Base-by-base conservation (phyloP, 2,329 filamentous ascomycete species). In the Sarocladium oryzae region DNA sequence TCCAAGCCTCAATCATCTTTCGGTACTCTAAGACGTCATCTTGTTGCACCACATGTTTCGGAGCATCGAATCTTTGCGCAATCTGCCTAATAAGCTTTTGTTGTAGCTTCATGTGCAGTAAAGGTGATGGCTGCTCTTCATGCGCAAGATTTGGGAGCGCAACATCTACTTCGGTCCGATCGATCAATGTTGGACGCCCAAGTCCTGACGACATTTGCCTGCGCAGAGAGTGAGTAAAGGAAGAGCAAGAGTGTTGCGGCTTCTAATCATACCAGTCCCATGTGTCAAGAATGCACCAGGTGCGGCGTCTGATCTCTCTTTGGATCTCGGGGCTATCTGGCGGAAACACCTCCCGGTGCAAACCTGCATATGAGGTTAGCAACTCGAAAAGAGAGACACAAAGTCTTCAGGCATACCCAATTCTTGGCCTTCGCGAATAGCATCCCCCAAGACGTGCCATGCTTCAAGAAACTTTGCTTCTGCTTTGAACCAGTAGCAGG, bases 1-100 rank as follows among this genome's bases (percentile, higher is more conserved):
- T 64, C 66, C 73, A 78, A 2, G 59, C 59, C 23, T 75, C 65
- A n/a, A 74, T 63, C 2, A 65, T 66, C 1, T 26, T 35, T n/a
- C 54, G 66, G 37, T 70, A 67, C 50, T 63, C 61, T 36, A 58
- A 55, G 13, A 68, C 58, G 20, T 73, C 61, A 13, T 62, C 54
- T 1, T 62, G 56, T 2, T 52, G 49, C 8, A 55, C 54, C 7
- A 69, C 54, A 32, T 62, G 61, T 45, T 61, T 65, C 5, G 61
- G 58, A 0, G 58, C 57, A 3, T 63, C 61, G 41, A 70, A 71
- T 23, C 60, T 60, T 3, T 48, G 41, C 16, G 61, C 63, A 4
- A 71, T 50, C 3, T 58, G 54, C 1, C 55, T 55, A 13, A 68
- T 67, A 15, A 69, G 50, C 23, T 61, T 53, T 3, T 63, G 66